A percentile compares a stretch with the other conserved stretches of the same genome.
phyloP scores from a whole-genome alignment of 1,139 yeast species.

The Geotrichum bryndzae region DNA sequence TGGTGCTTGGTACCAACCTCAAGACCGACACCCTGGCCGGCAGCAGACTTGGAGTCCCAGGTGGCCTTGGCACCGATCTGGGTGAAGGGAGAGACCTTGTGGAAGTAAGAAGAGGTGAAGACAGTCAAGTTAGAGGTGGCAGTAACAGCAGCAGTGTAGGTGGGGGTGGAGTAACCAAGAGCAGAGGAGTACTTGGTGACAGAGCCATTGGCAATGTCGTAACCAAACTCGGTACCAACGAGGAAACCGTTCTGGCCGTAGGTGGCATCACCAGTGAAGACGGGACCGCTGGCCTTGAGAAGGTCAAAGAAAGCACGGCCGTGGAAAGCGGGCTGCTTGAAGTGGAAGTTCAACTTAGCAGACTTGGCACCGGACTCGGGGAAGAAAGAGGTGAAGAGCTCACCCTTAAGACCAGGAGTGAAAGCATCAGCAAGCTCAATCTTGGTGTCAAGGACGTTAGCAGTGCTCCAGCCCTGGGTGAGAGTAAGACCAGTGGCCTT shows the following conservation, averaged over 20 bases:
- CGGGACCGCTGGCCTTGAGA: slow-evolving; percentile 72
- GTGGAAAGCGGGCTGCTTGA: slow-evolving; percentile 87
- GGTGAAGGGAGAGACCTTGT: slow-evolving; percentile 81
- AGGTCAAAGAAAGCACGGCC: slow-evolving; percentile 94
- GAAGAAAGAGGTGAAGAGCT: slow-evolving; percentile 78
- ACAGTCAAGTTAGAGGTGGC: slow-evolving; percentile 86
- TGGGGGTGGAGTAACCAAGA: slow-evolving; percentile 85
- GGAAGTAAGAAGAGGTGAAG: slow-evolving; percentile 95
- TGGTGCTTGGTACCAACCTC: slow-evolving; percentile 96
- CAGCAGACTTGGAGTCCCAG: slow-evolving; percentile 81
- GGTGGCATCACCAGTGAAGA: slow-evolving; percentile 90
- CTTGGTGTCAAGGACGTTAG: slow-evolving; percentile 88
- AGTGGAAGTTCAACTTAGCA: slow-evolving; percentile 86
- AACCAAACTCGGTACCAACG: slow-evolving; percentile 95
- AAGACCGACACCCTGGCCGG: slow-evolving; percentile 59
- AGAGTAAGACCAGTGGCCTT: slow-evolving; percentile 87
- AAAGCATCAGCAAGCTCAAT: slow-evolving; percentile 86
- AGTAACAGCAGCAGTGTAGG: slow-evolving; percentile 81
- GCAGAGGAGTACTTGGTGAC: slow-evolving; percentile 93
- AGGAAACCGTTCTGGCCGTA: slow-evolving; percentile 95
- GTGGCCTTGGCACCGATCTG: slow-evolving; percentile 98
- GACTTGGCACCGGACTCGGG: slow-evolving; percentile 80
- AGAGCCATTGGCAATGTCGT: slow-evolving; percentile 88
- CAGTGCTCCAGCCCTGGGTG: slow-evolving; percentile 97
- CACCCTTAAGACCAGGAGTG: slow-evolving; percentile 94